Evolutionary conservation across 345 rosid genomes (phyloP), one percentile per base, ranked within the genome.

Genomic region (Geranium brycei): DNA sequence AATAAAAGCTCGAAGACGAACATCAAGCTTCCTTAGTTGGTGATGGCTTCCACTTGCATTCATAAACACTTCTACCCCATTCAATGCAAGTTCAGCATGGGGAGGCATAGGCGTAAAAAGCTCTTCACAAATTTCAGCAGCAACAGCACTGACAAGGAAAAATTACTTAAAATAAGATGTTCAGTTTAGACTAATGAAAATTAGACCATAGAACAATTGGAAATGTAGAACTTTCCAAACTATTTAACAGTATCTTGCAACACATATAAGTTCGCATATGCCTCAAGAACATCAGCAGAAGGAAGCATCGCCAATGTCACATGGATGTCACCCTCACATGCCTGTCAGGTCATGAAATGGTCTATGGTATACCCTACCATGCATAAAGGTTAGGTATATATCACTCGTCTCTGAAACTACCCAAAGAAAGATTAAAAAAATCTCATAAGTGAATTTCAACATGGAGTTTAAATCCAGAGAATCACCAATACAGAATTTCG

Each of bases 11-110:
- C 67, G 85, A 47, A 90, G 65, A 64, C 97, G 95, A 65, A 86
- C 65, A 76, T 88, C 90, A 66, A 88, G 81, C 81, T 93, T 93
- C 70, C 96, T 81, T 60, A 90, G 67, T 68, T 93, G 97, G 68
- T 90, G 97, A 64, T 81, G 90, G 77, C 99, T 93, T 60, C 97
- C 99, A 76, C 99, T 93, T 55, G 99, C 99, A 78, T 93, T 93
- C 88, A 93, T 61, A 78, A 93, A 90, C 56, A 93, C 91, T 77
- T 93, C 99, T 51, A 93, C 97, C 4, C 99, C 97, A 58, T 90
- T 93, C 70, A 88, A 64, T 19, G 97, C 96, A 67, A 93, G 99
- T 76, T 90, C 99, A n/a, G 91, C 79, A 73, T 93, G 99, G 67
- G 91, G 91, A 67, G 97, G 91, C 64, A 79, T 60, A 5, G 96